Percentiles rank a stretch among this genome's conserved stretches.
Evolutionary conservation across 2,329 filamentous ascomycete species (phyloP).

Genomic region (Monilinia aucupariae): DNA sequence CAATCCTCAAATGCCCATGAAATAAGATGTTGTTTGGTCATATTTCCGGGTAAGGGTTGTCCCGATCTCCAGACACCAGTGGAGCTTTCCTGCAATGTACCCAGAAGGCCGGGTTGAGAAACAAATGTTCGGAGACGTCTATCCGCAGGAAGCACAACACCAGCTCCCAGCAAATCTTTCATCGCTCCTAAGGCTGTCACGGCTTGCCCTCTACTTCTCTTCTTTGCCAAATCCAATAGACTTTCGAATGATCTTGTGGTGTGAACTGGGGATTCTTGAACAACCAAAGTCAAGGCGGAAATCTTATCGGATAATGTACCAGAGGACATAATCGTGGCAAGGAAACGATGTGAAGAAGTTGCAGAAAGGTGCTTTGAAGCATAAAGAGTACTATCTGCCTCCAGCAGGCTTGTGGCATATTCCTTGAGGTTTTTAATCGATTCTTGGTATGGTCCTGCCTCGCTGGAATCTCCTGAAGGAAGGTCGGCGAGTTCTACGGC

Average conservation of each 20-base stretch:
- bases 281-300: slow-evolving; percentile 85
- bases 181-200: slow-evolving; percentile 87
- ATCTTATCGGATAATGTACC: slow-evolving; percentile 96
- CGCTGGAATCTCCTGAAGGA: slow-evolving; percentile 41
- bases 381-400: slow-evolving; percentile 73
- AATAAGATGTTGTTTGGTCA: slow-evolving; percentile 74
- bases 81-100: slow-evolving; percentile 59
- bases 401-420: slow-evolving; percentile 68
- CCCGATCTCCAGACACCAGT: slow-evolving; percentile 57
- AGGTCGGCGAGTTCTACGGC: slow-evolving; percentile 51
- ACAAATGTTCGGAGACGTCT: slow-evolving; percentile 76
- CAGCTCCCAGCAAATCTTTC: slow-evolving; percentile 89
- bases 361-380: slow-evolving; percentile 63
- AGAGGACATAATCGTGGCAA: slow-evolving; percentile 93
- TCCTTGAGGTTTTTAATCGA: slow-evolving; percentile 56
- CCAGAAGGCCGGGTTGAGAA: slow-evolving; percentile 70
- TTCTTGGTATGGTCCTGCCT: slow-evolving; percentile 44
- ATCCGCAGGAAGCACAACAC: slow-evolving; percentile 74
- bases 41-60: slow-evolving; percentile 65
- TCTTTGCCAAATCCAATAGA: slow-evolving; percentile 75
- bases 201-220: slow-evolving; percentile 88
- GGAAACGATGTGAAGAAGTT: slow-evolving; percentile 88
- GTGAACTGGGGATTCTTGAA: slow-evolving; percentile 94
- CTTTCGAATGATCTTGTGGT: slow-evolving; percentile 85
- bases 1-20: slow-evolving; percentile 92